Evolutionary conservation across 164 flowering plant species (phyloP).

Genomic region (Liriodendron chinense): DNA sequence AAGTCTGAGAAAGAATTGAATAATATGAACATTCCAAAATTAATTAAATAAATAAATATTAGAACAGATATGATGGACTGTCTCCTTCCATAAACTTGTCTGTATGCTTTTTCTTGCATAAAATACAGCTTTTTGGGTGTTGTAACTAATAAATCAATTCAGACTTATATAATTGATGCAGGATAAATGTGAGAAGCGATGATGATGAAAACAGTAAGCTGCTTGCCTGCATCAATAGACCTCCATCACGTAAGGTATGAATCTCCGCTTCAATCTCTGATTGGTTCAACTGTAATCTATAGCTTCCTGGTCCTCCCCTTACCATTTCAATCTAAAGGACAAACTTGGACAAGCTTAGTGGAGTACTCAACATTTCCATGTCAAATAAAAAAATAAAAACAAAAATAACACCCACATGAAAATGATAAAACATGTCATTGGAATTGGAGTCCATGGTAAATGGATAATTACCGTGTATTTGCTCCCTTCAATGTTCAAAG

Average conservation of each 20-base stretch:
- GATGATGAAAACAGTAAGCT: background rate
- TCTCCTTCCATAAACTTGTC: too few species aligned
- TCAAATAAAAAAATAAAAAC: background rate
- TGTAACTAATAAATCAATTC: background rate
- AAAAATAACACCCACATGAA: constrained; percentile 1
- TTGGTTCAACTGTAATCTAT: constrained; percentile 73
- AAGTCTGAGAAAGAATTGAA: background rate
- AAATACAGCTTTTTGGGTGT: too few species aligned
- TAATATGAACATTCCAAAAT: background rate
- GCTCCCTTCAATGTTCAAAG: constrained; percentile 97
- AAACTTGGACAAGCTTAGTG: background rate
- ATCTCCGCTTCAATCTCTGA: constrained; percentile 96
- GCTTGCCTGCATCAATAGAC: constrained; percentile 95
- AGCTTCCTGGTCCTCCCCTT: constrained; percentile 95
- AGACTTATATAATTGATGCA: background rate
- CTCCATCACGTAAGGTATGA: constrained; percentile 98
- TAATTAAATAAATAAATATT: background rate
- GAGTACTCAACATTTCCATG: constrained; percentile 7
- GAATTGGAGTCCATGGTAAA: background rate
- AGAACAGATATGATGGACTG: background rate
- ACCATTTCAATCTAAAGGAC: constrained; percentile 76
- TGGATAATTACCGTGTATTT: constrained; percentile 71
- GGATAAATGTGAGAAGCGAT: background rate
- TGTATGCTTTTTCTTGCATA: too few species aligned
- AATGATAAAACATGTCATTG: background rate